Evolutionary conservation across 2,329 filamentous ascomycete genomes (phyloP).

Genomic region (Lasiodiplodia gonubiensis): DNA sequence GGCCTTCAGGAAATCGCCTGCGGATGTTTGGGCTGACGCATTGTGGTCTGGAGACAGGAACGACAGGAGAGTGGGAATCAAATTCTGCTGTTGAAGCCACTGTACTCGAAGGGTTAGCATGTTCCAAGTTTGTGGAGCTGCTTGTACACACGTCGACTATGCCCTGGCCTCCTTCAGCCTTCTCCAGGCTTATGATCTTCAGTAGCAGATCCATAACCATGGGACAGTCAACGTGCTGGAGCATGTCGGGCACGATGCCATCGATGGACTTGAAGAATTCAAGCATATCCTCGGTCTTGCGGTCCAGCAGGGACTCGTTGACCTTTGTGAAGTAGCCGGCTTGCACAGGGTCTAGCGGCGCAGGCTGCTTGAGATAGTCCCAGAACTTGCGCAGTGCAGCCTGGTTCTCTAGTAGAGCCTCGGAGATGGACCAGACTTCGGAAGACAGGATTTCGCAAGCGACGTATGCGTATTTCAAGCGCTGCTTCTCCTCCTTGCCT

Average conservation of each 20-base stretch:
- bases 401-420: constrained; percentile 86
- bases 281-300: constrained; percentile 98
- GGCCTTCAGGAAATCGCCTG: constrained; percentile 96
- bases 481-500: constrained; percentile 86
- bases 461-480: constrained; percentile 91
- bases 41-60: constrained; percentile 85
- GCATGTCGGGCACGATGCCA: constrained; percentile 79
- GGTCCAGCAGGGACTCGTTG: constrained; percentile 95
- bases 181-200: constrained; percentile 96
- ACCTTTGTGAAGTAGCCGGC: constrained; percentile 99
- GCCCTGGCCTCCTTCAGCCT: constrained; percentile 86
- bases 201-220: constrained; percentile 98
- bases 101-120: constrained; percentile 43
- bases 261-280: constrained; percentile 84
- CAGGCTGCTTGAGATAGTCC: constrained; percentile 82
- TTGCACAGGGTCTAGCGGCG: constrained; percentile 88
- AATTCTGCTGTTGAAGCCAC: constrained; percentile 90
- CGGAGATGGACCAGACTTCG: constrained; percentile 95
- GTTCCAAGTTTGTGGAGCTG: background rate
- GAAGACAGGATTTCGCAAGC: constrained; percentile 92
- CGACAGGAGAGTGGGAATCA: constrained; percentile 84
- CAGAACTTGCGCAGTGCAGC: constrained; percentile 83
- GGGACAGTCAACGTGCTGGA: constrained; percentile 93
- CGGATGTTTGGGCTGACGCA: constrained; percentile 92
- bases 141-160: constrained; percentile 80